These are phyloP conservation scores for Quercus tomentella DNA, from an alignment of 331 rosid species.

Conservation along the genomic window DNA sequence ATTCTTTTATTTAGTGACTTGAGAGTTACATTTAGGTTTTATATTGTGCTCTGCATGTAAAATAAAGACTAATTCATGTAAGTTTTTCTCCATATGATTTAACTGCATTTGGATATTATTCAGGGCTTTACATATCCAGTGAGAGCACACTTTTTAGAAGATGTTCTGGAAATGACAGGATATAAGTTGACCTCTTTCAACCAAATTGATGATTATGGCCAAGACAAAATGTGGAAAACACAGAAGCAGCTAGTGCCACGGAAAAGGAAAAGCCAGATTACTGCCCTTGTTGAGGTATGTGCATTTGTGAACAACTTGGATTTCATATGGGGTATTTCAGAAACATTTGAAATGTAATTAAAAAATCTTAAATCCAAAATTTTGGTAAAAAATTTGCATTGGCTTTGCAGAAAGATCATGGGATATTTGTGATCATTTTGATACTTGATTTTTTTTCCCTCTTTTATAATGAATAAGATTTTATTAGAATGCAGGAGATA, in stretches of 20 bases:
- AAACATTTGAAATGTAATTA: background rate
- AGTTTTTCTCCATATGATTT: conserved; percentile 15
- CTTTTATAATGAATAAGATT: background rate
- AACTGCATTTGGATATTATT: conserved; percentile 23
- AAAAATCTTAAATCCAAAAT: background rate
- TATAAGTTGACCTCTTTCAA: conserved; percentile 80
- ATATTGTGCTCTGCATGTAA: background rate
- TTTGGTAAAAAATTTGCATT: background rate
- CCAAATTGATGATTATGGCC: conserved; percentile 98
- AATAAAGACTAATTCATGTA: background rate
- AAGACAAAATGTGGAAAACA: conserved; percentile 94
- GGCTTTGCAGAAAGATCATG: background rate
- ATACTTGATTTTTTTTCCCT: background rate
- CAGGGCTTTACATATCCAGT: conserved; percentile 95
- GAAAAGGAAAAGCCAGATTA: conserved; percentile 89
- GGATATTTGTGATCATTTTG: background rate
- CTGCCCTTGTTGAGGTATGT: conserved; percentile 84
- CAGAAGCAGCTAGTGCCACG: conserved; percentile 84
- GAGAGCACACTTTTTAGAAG: conserved; percentile 79
- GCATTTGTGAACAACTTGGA: conserved; percentile 11
- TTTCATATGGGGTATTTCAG: background rate
- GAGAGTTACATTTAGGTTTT: background rate
- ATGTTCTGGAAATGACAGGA: conserved; percentile 82
- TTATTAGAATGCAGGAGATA: no score
- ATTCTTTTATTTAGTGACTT: background rate